A percentile compares a stretch with the other conserved stretches of the same genome.
Conservation (phyloP, 2,329 filamentous ascomycete species). For the Beauveria sp. region DNA sequence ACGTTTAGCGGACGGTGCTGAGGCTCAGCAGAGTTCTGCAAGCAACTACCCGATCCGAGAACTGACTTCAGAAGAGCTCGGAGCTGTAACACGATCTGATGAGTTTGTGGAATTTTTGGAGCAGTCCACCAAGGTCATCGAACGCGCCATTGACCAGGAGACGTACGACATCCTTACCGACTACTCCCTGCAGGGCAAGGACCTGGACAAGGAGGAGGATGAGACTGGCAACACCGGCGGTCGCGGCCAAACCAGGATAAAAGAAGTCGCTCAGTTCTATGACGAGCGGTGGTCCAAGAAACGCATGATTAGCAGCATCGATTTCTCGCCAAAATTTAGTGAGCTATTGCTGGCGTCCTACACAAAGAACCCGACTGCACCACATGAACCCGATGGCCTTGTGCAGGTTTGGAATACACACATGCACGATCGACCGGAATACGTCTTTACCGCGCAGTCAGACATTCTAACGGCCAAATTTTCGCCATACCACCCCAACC, state of each 20-base stretch:
- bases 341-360: slow-evolving; percentile 91
- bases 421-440: slow-evolving; percentile 89
- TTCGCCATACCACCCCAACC: slow-evolving; percentile 95
- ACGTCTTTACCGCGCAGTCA: slow-evolving; percentile 91
- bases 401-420: slow-evolving; percentile 97
- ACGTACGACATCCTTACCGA: slow-evolving; percentile 88
- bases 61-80: slow-evolving; percentile 76
- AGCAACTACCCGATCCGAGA: slow-evolving; percentile 69
- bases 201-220: slow-evolving; percentile 75
- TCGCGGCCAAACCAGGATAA: slow-evolving; percentile 66
- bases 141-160: slow-evolving; percentile 87
- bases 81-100: slow-evolving; percentile 82
- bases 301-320: slow-evolving; percentile 90
- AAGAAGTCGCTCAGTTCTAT: slow-evolving; percentile 87
- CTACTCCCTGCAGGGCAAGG: slow-evolving; percentile 75
- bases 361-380: slow-evolving; percentile 92
- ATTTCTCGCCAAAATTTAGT: slow-evolving; percentile 92
- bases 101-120: slow-evolving; percentile 96
- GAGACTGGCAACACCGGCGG: slow-evolving; percentile 62
- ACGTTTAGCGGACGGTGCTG: slow-evolving; percentile 39
- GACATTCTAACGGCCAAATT: slow-evolving; percentile 95
- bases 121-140: slow-evolving; percentile 91
- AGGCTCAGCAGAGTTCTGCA: slow-evolving; percentile 17
- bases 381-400: slow-evolving; percentile 86
- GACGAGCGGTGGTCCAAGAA: slow-evolving; percentile 96